phyloP scores from a whole-genome alignment of 768 basidiomycete genomes.

The Rubroboletus pulcherrimus region DNA sequence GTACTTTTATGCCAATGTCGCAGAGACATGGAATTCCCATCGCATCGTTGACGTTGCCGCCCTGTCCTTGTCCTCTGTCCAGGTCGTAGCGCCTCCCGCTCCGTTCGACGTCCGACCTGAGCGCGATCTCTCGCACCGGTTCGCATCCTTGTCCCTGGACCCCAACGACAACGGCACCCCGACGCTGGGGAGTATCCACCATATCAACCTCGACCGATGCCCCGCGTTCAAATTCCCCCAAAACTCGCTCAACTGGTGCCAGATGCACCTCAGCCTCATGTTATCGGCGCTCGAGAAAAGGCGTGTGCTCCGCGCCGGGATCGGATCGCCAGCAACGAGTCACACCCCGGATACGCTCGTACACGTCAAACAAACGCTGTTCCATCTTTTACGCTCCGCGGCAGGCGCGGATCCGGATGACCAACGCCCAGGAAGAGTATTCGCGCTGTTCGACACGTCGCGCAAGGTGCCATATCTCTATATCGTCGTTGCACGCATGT shows the following conservation, averaged over 20 bases:
- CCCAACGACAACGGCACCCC: slow-evolving; percentile 4
- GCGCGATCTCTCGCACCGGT: slow-evolving; percentile 19
- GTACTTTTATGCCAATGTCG: neutral
- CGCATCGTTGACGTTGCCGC: neutral
- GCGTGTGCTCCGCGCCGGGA: neutral
- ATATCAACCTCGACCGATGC: slow-evolving; percentile 33
- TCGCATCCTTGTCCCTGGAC: slow-evolving; percentile 22
- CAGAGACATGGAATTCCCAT: neutral
- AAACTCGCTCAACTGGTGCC: slow-evolving; percentile 24
- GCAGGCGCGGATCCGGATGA: slow-evolving; percentile 3
- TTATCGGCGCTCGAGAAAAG: slow-evolving; percentile 20
- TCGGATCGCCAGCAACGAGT: no score
- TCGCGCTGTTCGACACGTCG: slow-evolving; percentile 16
- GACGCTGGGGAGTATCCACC: slow-evolving; percentile 37
- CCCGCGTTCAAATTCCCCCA: slow-evolving; percentile 28
- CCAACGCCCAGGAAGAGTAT: slow-evolving; percentile 8
- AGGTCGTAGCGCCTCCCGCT: slow-evolving; percentile 20
- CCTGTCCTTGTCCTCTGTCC: neutral
- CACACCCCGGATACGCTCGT: slow-evolving; percentile 18
- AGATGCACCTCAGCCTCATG: slow-evolving; percentile 24
- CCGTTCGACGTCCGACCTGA: slow-evolving; percentile 20
- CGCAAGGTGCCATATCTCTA: slow-evolving; percentile 31
- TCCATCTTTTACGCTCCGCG: slow-evolving; percentile 21
- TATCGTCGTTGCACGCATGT: slow-evolving; percentile 43
- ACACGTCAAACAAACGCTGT: slow-evolving; percentile 31